These are phyloP conservation scores for Hawksworthiomyces lignivorus DNA, from an alignment of 2,329 filamentous ascomycete species.

Conservation along the genomic window DNA sequence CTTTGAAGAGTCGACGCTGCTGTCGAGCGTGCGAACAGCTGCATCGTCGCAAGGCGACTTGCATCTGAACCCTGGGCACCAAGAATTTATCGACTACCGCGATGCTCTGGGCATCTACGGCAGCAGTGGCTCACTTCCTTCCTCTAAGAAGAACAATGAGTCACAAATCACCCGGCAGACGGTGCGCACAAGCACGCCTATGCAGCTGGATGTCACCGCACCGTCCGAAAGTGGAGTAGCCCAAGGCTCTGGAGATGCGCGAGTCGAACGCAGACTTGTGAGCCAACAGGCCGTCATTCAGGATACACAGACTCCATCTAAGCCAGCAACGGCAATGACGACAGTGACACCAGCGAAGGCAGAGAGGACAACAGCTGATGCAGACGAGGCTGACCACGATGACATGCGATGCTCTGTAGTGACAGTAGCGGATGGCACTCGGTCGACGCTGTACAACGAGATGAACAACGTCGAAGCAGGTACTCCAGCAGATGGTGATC, in stretches of 20 bases:
- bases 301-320: background rate
- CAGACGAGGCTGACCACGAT: background rate
- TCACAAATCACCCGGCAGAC: slow-evolving; percentile 3
- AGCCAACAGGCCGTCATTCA: slow-evolving; percentile 14
- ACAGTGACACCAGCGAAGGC: too few species aligned
- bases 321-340: background rate
- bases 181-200: slow-evolving; percentile 5
- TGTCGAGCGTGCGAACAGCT: slow-evolving; percentile 9
- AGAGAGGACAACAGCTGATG: too few species aligned
- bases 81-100: background rate
- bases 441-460: slow-evolving; percentile 1
- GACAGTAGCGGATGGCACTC: slow-evolving; percentile 3
- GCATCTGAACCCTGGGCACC: slow-evolving; percentile 1
- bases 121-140: slow-evolving; percentile 2
- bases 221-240: background rate
- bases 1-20: slow-evolving; percentile 13
- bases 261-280: background rate
- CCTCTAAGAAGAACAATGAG: slow-evolving; percentile 1
- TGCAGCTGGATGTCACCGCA: slow-evolving; percentile 1
- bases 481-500: background rate
- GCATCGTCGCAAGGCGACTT: background rate
- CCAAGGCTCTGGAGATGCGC: background rate
- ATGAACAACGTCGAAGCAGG: background rate
- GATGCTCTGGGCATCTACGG: slow-evolving; percentile 10
- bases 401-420: background rate